A percentile compares a stretch with the other conserved stretches of the same genome.
Conservation (phyloP, 2,329 filamentous ascomycete genomes). For the Colletotrichum tanaceti region DNA sequence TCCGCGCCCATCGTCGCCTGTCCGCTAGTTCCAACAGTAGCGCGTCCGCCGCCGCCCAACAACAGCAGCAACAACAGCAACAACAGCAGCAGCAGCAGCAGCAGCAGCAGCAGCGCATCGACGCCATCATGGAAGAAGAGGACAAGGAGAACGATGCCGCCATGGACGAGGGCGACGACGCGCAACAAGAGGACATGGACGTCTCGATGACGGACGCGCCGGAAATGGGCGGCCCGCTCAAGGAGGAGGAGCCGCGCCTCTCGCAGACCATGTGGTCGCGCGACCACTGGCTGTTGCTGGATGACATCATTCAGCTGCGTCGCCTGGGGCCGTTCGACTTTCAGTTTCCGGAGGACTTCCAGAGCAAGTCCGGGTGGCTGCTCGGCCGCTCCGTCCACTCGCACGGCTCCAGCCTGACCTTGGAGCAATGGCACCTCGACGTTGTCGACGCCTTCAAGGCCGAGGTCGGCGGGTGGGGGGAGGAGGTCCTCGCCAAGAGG, state of each 20-base stretch:
- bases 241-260: slow-evolving; percentile 42
- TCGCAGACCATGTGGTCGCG: slow-evolving; percentile 61
- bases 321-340: slow-evolving; percentile 55
- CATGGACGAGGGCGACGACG: slow-evolving; percentile 45
- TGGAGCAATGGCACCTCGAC: slow-evolving; percentile 69
- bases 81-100: slow-evolving; percentile 4
- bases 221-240: not conserved
- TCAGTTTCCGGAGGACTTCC: slow-evolving; percentile 45
- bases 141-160: slow-evolving; percentile 52
- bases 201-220: slow-evolving; percentile 37
- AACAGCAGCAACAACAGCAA: too few relatives aligned
- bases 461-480: slow-evolving; percentile 63
- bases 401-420: slow-evolving; percentile 58
- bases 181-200: slow-evolving; percentile 26
- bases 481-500: slow-evolving; percentile 60
- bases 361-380: slow-evolving; percentile 50
- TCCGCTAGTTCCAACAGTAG: slow-evolving; percentile 20
- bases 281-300: slow-evolving; percentile 65
- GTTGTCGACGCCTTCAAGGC: slow-evolving; percentile 65
- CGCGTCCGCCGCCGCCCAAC: slow-evolving; percentile 13
- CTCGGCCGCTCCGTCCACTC: slow-evolving; percentile 62
- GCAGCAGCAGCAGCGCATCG: slow-evolving; percentile 11
- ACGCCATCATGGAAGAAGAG: slow-evolving; percentile 39
- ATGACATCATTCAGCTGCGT: slow-evolving; percentile 63
- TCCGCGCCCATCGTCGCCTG: slow-evolving; percentile 26